phyloP scores from a whole-genome alignment of 176 grass and related monocot species.

The Phragmites australis region DNA sequence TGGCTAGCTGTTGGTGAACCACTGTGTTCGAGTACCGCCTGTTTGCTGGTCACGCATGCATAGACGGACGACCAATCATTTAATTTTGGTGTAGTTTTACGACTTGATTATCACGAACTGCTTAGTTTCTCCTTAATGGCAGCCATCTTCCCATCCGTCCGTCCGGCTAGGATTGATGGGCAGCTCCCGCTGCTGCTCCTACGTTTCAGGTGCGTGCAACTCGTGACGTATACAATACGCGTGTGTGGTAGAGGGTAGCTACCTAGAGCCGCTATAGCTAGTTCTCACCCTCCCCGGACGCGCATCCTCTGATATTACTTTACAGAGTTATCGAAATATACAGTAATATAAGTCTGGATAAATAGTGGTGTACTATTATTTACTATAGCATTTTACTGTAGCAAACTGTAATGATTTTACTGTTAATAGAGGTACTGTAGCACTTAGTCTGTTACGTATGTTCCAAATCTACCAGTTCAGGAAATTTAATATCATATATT shows the following conservation, averaged over 20 bases:
- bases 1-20: not conserved
- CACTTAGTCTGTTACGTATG: too few relatives aligned
- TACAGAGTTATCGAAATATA: too few relatives aligned
- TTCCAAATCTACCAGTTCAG: too few relatives aligned
- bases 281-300: too few relatives aligned
- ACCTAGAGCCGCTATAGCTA: too few relatives aligned
- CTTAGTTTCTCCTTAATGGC: slow-evolving; percentile 12
- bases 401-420: too few relatives aligned
- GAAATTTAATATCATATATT: too few relatives aligned
- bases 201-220: slow-evolving; percentile 7
- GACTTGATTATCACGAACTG: not conserved
- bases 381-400: too few relatives aligned
- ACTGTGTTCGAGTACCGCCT: not conserved
- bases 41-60: not conserved
- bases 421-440: too few relatives aligned
- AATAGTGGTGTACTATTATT: too few relatives aligned
- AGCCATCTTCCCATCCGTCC: slow-evolving; percentile 29
- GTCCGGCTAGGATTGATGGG: slow-evolving; percentile 44
- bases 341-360: too few relatives aligned
- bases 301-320: too few relatives aligned
- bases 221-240: not conserved
- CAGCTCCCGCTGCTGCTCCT: not conserved
- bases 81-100: not conserved
- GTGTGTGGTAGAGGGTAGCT: not conserved
- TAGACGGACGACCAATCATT: not conserved